Conservation (phyloP, 2,329 filamentous ascomycete species). For the Fusarium sulawesiense region DNA sequence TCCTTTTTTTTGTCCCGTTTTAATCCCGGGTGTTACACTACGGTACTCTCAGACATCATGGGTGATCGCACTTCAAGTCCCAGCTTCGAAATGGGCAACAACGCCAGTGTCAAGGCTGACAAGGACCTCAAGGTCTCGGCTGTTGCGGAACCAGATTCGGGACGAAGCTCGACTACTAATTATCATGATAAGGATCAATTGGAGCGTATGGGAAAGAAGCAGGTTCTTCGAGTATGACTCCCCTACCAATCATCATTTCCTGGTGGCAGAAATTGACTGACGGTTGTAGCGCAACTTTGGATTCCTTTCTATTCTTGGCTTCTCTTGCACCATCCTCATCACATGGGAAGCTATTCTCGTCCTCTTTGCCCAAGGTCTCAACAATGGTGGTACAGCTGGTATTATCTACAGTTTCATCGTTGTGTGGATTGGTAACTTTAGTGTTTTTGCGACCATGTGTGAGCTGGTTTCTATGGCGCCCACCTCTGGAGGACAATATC, state of each 20-base stretch:
- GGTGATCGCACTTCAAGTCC: constrained; percentile 25
- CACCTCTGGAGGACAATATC: constrained; percentile 68
- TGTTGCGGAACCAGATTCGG: constrained; percentile 37
- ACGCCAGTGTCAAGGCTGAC: constrained; percentile 24
- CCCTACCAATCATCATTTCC: not conserved
- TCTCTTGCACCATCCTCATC: constrained; percentile 63
- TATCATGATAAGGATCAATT: constrained; percentile 44
- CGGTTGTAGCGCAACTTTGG: constrained; percentile 58
- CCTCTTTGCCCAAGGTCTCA: constrained; percentile 50
- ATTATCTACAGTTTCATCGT: constrained; percentile 64
- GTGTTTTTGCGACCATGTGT: constrained; percentile 54
- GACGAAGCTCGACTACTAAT: constrained; percentile 13
- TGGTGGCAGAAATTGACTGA: too few species aligned
- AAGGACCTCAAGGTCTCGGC: constrained; percentile 17
- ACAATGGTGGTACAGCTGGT: constrained; percentile 65
- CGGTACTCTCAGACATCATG: constrained; percentile 23
- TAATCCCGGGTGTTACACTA: not conserved
- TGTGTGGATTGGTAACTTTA: constrained; percentile 59
- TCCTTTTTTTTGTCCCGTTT: too few species aligned
- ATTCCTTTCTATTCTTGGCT: constrained; percentile 62
- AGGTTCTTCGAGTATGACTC: constrained; percentile 33
- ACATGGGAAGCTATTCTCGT: constrained; percentile 62
- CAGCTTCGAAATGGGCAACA: constrained; percentile 44
- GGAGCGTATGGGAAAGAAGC: constrained; percentile 47
- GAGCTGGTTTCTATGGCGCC: constrained; percentile 61